Conservation (phyloP, 2,329 filamentous ascomycete species). For the Fusarium humuli region DNA sequence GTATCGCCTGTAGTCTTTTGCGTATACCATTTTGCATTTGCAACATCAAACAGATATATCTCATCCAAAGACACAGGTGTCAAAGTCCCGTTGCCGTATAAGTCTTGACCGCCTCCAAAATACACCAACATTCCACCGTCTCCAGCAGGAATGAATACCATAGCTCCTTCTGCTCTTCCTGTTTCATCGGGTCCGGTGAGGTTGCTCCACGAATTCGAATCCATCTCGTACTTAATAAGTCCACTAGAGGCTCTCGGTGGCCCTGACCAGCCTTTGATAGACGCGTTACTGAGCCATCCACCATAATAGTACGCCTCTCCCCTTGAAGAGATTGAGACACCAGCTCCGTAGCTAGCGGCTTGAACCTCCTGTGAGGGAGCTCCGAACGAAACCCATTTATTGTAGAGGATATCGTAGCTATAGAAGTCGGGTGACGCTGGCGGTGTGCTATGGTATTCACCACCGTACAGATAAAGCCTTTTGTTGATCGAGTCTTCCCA, state of each 20-base stretch:
- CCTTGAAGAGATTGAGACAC: background rate
- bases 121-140: conserved; percentile 10
- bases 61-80: background rate
- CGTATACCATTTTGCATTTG: conserved; percentile 4
- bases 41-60: conserved; percentile 2
- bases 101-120: background rate
- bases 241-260: background rate
- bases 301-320: conserved; percentile 15
- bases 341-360: conserved; percentile 6
- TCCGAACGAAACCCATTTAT: background rate
- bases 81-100: background rate
- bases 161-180: background rate
- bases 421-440: background rate
- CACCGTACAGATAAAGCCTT: conserved; percentile 7
- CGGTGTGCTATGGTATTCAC: background rate
- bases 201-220: conserved; percentile 2
- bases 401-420: conserved; percentile 10
- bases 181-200: background rate
- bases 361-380: background rate
- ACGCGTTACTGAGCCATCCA: background rate
- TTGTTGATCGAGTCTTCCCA: conserved; percentile 16
- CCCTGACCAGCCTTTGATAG: background rate
- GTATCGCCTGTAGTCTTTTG: background rate
- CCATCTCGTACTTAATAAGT: conserved; percentile 5
- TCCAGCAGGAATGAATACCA: background rate